Conservation (phyloP, 1,284 basidiomycete genomes). For the Neonothopanus nambi region DNA sequence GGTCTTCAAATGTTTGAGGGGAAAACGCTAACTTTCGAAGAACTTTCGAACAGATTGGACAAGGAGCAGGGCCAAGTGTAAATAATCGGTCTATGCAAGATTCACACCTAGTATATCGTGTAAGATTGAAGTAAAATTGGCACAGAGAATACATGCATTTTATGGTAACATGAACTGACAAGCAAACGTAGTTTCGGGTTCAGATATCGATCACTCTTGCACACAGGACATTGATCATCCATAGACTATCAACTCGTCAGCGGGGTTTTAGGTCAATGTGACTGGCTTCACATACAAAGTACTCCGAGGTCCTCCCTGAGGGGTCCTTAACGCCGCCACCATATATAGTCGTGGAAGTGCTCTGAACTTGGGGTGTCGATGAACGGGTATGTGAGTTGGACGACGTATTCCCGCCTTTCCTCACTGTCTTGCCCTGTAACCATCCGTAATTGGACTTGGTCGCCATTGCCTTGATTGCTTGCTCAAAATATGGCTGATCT, state of each 20-base stretch:
- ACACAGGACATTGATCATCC: conserved; percentile 96
- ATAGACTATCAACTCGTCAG: conserved; percentile 58
- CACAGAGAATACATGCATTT: conserved; percentile 66
- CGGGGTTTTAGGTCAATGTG: not conserved
- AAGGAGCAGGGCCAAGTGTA: conserved; percentile 94
- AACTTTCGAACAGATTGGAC: conserved; percentile 91
- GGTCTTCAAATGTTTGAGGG: conserved; percentile 96
- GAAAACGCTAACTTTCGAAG: conserved; percentile 92
- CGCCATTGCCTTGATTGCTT: conserved; percentile 1
- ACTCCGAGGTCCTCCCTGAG: conserved; percentile 76
- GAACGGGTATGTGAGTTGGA: conserved; percentile 54
- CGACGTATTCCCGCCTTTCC: conserved; percentile 56
- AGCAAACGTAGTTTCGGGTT: conserved; percentile 93
- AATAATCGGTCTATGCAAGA: conserved; percentile 97
- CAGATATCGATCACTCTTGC: conserved; percentile 95
- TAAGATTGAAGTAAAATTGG: conserved; percentile 15
- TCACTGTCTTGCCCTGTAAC: conserved; percentile 71
- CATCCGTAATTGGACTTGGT: conserved; percentile 45
- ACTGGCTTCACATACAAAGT: conserved; percentile 53
- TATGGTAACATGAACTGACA: conserved; percentile 97
- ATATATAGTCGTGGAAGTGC: conserved; percentile 69
- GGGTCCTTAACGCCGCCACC: conserved; percentile 82
- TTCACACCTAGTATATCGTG: conserved; percentile 75
- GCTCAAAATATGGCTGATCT: too few relatives aligned
- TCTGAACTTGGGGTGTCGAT: conserved; percentile 68